Evolutionary conservation across 2,329 filamentous ascomycete species (phyloP), one percentile per base, ranked within the genome.

Genomic region (Leptographium wingfieldii): DNA sequence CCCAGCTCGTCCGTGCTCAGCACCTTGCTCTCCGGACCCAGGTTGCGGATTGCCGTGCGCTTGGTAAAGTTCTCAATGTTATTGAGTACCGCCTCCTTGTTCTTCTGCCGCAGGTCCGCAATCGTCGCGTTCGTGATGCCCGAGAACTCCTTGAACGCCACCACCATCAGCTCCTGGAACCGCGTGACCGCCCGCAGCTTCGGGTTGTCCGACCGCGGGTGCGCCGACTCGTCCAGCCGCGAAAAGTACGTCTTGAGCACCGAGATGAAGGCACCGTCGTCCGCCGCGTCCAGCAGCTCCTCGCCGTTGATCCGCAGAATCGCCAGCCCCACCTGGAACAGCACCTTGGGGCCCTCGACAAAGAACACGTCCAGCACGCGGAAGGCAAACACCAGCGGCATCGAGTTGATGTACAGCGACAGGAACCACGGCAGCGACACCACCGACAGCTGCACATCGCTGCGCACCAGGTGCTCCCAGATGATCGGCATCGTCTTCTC

Each of bases 51-150:
- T 1, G 92, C 95, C 3, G 94, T 99, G 65, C 94, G 84, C 76
- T 97, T 99, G 58, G 94, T 91, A 69, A 99, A 99, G 67, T 84
- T 96, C 74, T 97, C 94, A 68, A 99, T 97, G 65, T 92, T 96
- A 71, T 91, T 91, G 60, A 99, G 78, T 38, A 99, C 94, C 0
- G 88, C 87, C 68, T 94, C 90, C 73, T 97, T 97, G 73, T 97
- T 95, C 73, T 92, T 95, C 49, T 88, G 79, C 27, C 94, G 85
- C 69, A 95, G 81, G 65, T 97, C 94, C 0, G 87, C 88, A 62
- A 99, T 92, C 57, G 87, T 96, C 69, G 85, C 87, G 69, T 99
- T 92, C 0, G 94, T 99, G 66, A 99, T 96, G 49, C 86, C 90
- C 0, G 92, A 88, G 69, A 99, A 99, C 69, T 99, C 94, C 67